Evolutionary conservation across 2,329 filamentous ascomycete species (phyloP), one percentile per base, ranked within the genome.

Genomic region (Chaetomiaceae sp.): DNA sequence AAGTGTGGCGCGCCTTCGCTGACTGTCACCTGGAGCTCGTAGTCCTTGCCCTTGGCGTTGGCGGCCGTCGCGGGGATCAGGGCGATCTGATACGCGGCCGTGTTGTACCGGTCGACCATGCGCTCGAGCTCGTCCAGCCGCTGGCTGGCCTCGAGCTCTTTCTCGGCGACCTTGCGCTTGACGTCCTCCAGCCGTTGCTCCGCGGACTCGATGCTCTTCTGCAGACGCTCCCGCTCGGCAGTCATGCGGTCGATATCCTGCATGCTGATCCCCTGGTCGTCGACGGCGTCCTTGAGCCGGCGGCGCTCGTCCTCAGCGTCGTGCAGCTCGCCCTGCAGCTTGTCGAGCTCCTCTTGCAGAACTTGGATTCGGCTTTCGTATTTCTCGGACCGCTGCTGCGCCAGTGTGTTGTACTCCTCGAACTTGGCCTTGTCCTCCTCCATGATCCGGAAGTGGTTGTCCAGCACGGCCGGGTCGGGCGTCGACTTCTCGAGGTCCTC

Each of bases 211-310:
- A 95, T 84, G 34, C 84, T 86, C 58, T 85, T 90, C 55, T 95
- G 88, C n/a, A 98, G 76, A 38, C 93, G 83, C 60, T 98, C 93
- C 43, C 90, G 83, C 65, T 98, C 93, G 29, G 87, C 84, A 57
- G 89, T 95, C 91, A 98, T 96, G 65, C 93, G 88, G 75, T 98
- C 93, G 62, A 98, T 97, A 76, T 98, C 93, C 68, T 93, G 86
- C 68, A 96, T 94, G 60, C 89, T 94, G 63, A 98, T 90, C 2
- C 93, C 93, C 62, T 95, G 88, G 57, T 85, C 83, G 65, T 97
- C 93, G 22, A 98, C 89, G 24, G 86, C 83, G 49, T 84, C 82
- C 64, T 97, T 91, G 9, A 98, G 75, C 24, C 77, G 76, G 34
- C 80, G 71, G 51, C 88, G 81, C 64, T 98, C 93, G 14, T 86